phyloP scores from a whole-genome alignment of 148 eudicot species.

The Hydrangea macrophylla region DNA sequence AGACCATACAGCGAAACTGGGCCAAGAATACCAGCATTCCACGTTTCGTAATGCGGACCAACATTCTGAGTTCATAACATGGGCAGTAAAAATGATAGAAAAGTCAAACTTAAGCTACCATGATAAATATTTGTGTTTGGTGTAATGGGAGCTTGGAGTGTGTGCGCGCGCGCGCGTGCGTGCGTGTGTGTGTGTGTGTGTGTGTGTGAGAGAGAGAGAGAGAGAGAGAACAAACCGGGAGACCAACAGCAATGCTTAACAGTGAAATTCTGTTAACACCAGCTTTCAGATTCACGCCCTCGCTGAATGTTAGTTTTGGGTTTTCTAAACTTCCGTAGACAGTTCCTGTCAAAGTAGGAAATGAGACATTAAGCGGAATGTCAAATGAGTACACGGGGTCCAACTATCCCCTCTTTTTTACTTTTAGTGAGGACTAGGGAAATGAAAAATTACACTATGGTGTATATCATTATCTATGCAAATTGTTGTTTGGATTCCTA shows the following conservation, averaged over 20 bases:
- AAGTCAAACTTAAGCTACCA: neutral
- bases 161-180: neutral
- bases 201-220: neutral
- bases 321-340: constrained; percentile 69
- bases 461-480: neutral
- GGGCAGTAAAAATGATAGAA: neutral
- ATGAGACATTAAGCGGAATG: neutral
- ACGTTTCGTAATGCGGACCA: constrained; percentile 68
- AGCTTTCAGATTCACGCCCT: constrained; percentile 61
- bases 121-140: neutral
- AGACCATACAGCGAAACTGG: constrained; percentile 71
- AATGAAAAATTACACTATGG: neutral
- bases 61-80: constrained; percentile 43
- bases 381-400: neutral
- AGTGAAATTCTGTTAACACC: constrained; percentile 73
- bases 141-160: neutral
- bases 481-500: neutral
- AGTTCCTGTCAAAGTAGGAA: constrained; percentile 42
- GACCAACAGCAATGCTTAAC: constrained; percentile 82
- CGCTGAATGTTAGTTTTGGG: constrained; percentile 59
- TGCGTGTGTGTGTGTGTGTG: neutral
- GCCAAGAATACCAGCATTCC: constrained; percentile 86
- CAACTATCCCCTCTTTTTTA: neutral
- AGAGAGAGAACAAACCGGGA: constrained; percentile 51
- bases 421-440: neutral